Conservation (phyloP, 371 early-diverging fungal species). For the Mucor plumbeus region DNA sequence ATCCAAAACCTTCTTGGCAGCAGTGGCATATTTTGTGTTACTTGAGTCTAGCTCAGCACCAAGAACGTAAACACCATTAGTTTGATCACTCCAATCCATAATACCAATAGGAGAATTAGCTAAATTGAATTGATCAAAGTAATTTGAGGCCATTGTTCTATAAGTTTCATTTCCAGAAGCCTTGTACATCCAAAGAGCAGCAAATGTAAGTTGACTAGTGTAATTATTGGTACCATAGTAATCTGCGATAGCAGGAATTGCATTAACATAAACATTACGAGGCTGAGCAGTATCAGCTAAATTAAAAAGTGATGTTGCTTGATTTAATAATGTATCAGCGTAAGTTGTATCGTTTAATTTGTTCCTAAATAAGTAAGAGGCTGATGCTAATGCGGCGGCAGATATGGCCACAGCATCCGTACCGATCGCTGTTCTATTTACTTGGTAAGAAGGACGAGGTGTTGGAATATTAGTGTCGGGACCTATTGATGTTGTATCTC, state of each 20-base stretch:
- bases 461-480: slow-evolving; percentile 57
- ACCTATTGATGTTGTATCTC: slow-evolving; percentile 19
- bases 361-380: slow-evolving; percentile 59
- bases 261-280: slow-evolving; percentile 55
- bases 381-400: slow-evolving; percentile 68
- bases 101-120: slow-evolving; percentile 15
- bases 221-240: slow-evolving; percentile 54
- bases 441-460: slow-evolving; percentile 60
- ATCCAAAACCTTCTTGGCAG: slow-evolving; percentile 44
- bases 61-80: slow-evolving; percentile 55
- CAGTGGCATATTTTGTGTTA: slow-evolving; percentile 43
- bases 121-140: slow-evolving; percentile 49
- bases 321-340: slow-evolving; percentile 29
- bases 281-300: slow-evolving; percentile 61
- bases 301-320: slow-evolving; percentile 52
- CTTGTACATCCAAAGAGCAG: slow-evolving; percentile 67
- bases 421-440: slow-evolving; percentile 54
- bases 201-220: slow-evolving; percentile 62
- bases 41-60: slow-evolving; percentile 53
- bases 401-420: slow-evolving; percentile 66
- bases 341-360: slow-evolving; percentile 58
- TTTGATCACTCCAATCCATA: slow-evolving; percentile 63
- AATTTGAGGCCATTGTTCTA: slow-evolving; percentile 52
- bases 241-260: slow-evolving; percentile 42
- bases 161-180: slow-evolving; percentile 55